Conservation (phyloP, 345 rosid genomes). For the Capsella bursapastoris region DNA sequence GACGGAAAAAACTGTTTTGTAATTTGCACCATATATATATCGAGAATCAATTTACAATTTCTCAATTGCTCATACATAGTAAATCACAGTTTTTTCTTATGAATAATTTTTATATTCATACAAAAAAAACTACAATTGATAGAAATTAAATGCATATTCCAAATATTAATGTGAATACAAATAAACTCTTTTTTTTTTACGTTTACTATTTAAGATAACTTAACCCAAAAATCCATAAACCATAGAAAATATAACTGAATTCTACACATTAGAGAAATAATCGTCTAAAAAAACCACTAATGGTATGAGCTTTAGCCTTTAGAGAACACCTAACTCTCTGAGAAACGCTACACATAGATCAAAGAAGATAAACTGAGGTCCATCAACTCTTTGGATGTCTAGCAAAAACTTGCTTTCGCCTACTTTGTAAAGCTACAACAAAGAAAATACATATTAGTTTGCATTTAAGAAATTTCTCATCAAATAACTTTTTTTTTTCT, state of each 20-base stretch:
- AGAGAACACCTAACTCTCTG: constrained; percentile 66
- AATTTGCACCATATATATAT: too few species aligned
- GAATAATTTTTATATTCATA: too few species aligned
- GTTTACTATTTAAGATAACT: not conserved
- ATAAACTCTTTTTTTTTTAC: too few species aligned
- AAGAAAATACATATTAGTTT: too few species aligned
- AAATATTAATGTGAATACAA: too few species aligned
- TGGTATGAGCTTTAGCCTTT: not conserved
- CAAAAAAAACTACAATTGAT: not conserved
- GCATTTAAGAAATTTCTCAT: too few species aligned
- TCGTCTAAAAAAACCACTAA: not conserved
- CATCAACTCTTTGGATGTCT: constrained; percentile 74
- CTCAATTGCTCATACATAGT: too few species aligned
- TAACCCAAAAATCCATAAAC: not conserved
- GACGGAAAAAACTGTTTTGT: too few species aligned
- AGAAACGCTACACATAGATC: constrained; percentile 82
- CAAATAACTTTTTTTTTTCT: too few species aligned
- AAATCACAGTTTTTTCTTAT: too few species aligned
- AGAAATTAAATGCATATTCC: not conserved
- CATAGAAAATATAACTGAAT: not conserved
- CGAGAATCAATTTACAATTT: too few species aligned
- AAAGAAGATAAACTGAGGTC: constrained; percentile 76
- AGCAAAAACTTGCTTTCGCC: constrained; percentile 67
- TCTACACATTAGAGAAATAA: too few species aligned
- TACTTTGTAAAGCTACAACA: constrained; percentile 76